phyloP scores from a whole-genome alignment of 306 rosid species.

The Spatholobus suberectus region DNA sequence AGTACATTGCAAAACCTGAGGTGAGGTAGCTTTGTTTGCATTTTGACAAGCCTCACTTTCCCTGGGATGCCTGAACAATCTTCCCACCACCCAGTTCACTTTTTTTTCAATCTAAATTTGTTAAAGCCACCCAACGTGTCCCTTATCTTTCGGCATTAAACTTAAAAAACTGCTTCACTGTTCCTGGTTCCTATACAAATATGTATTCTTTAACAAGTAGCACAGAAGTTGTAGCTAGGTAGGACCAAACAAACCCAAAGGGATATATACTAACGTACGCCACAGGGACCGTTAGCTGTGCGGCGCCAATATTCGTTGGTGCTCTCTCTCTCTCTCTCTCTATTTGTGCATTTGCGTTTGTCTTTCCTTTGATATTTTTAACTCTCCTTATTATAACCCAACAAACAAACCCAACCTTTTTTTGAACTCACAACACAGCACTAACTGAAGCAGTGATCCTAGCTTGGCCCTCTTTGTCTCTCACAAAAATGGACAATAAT shows the following conservation, averaged over 20 bases:
- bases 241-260: conserved; percentile 37
- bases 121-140: conserved; percentile 14
- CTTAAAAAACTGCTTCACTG: conserved; percentile 30
- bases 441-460: conserved; percentile 20
- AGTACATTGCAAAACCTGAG: conserved; percentile 6
- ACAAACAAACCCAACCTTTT: conserved; percentile 51
- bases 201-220: background rate
- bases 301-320: conserved; percentile 78
- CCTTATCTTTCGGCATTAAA: conserved; percentile 40
- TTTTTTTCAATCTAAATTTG: conserved; percentile 11
- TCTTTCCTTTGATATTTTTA: background rate
- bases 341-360: conserved; percentile 10
- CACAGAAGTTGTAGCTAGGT: conserved; percentile 28
- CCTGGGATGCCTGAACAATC: conserved; percentile 17
- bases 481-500: conserved; percentile 71
- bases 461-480: conserved; percentile 28
- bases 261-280: conserved; percentile 54
- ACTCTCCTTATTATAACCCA: conserved; percentile 49
- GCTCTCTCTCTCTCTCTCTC: conserved; percentile 33
- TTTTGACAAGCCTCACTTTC: background rate
- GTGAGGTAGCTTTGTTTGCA: background rate
- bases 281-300: conserved; percentile 63
- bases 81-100: conserved; percentile 1
- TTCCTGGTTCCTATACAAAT: conserved; percentile 20
- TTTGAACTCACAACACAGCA: conserved; percentile 34